These are phyloP conservation scores for Ascochyta viciae-villosae DNA, from an alignment of 2,329 filamentous ascomycete species.

Conservation along the genomic window DNA sequence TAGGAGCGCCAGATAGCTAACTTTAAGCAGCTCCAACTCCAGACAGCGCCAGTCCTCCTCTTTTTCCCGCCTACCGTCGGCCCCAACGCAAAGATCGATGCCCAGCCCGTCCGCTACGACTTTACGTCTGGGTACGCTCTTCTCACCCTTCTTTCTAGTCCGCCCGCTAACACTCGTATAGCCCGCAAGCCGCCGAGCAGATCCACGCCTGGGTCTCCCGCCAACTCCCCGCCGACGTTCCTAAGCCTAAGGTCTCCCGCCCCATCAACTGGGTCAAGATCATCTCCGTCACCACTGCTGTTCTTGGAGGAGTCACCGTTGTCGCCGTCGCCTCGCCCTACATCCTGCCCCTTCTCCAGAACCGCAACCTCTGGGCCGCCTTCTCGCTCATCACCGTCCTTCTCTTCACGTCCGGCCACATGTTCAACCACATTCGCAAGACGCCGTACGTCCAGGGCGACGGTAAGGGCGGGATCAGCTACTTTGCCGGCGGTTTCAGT, in stretches of 20 bases:
- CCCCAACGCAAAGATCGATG: conserved; percentile 73
- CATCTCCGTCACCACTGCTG: conserved; percentile 69
- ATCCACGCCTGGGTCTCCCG: conserved; percentile 80
- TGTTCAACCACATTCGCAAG: conserved; percentile 99
- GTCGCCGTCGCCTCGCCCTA: conserved; percentile 78
- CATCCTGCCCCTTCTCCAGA: conserved; percentile 81
- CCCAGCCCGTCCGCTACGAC: conserved; percentile 79
- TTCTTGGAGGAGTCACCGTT: conserved; percentile 73
- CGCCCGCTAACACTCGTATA: conserved; percentile 45
- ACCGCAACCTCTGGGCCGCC: conserved; percentile 92
- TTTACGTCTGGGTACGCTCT: conserved; percentile 76
- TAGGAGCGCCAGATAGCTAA: conserved; percentile 20
- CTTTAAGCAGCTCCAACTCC: conserved; percentile 79
- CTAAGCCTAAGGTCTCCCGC: conserved; percentile 78
- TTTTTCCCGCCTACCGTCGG: conserved; percentile 87
- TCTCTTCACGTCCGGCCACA: conserved; percentile 93
- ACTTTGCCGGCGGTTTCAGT: conserved; percentile 91
- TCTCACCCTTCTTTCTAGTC: neutral
- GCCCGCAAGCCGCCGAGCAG: conserved; percentile 76
- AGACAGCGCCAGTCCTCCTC: conserved; percentile 90
- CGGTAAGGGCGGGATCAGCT: conserved; percentile 83
- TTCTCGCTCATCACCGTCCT: conserved; percentile 87
- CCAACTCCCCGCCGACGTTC: conserved; percentile 71
- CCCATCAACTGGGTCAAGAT: conserved; percentile 88
- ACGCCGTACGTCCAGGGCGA: conserved; percentile 90